Evolutionary conservation across 352 stramenopile species (phyloP).

Genomic region (Globisporangium orthogonon): DNA sequence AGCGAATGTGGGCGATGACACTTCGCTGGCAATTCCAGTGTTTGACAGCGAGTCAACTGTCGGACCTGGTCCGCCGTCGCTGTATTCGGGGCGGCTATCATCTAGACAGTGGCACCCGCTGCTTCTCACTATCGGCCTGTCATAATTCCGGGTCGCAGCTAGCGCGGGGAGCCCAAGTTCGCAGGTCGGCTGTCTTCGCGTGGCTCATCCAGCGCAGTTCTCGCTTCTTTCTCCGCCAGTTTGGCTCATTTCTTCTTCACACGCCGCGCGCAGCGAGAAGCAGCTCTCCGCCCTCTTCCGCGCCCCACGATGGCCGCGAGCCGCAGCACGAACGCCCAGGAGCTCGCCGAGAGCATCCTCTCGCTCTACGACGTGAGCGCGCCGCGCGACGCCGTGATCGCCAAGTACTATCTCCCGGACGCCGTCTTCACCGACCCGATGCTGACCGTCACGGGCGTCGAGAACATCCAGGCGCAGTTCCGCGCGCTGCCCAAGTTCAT

Average conservation of each 20-base stretch:
- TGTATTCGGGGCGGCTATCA: too few species aligned
- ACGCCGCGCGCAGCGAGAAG: background rate
- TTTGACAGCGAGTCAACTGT: background rate
- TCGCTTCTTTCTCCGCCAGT: too few species aligned
- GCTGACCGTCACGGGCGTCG: slow-evolving; percentile 60
- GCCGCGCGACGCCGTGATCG: slow-evolving; percentile 59
- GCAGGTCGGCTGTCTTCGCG: too few species aligned
- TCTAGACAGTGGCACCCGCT: too few species aligned
- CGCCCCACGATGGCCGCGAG: slow-evolving; percentile 30
- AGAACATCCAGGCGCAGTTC: slow-evolving; percentile 86
- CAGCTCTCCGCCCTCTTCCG: background rate
- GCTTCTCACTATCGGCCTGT: too few species aligned
- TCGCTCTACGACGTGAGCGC: slow-evolving; percentile 81
- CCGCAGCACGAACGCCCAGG: slow-evolving; percentile 64
- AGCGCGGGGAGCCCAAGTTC: too few species aligned
- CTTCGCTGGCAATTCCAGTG: background rate
- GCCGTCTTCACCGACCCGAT: slow-evolving; percentile 78
- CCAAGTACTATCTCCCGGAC: slow-evolving; percentile 69
- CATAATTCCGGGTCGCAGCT: too few species aligned
- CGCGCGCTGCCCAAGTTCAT: slow-evolving; percentile 72
- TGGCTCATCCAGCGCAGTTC: too few species aligned
- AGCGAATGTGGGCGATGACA: background rate
- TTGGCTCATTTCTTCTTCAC: too few species aligned
- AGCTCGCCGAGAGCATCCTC: slow-evolving; percentile 72
- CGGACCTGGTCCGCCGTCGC: too few species aligned